These are phyloP conservation scores for Rosellinia necatrix DNA, from an alignment of 2,329 filamentous ascomycete species.

Conservation along the genomic window DNA sequence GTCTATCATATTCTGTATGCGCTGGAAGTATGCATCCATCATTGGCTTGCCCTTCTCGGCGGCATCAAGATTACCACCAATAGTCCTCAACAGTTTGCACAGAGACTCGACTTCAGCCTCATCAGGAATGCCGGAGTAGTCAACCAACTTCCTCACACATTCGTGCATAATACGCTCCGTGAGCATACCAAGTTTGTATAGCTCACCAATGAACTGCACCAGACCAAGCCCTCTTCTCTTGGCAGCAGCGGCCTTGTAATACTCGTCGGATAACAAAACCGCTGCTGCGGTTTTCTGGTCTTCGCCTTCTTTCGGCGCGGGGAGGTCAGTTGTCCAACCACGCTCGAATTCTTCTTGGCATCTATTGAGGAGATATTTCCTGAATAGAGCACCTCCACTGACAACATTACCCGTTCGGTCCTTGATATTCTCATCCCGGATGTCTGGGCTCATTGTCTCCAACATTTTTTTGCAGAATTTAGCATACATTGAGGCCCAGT, in stretches of 20 bases:
- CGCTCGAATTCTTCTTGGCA: conserved; percentile 99
- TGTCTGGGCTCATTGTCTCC: conserved; percentile 90
- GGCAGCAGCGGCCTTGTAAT: conserved; percentile 89
- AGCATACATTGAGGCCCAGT: conserved; percentile 99
- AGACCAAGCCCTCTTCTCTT: conserved; percentile 97
- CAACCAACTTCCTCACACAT: conserved; percentile 95
- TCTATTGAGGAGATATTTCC: conserved; percentile 97
- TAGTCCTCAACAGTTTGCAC: conserved; percentile 88
- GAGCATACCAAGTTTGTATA: conserved; percentile 98
- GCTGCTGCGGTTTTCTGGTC: conserved; percentile 69
- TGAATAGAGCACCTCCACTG: conserved; percentile 90
- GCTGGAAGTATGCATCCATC: conserved; percentile 92
- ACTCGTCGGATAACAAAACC: conserved; percentile 90
- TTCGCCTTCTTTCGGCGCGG: conserved; percentile 66
- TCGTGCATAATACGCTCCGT: conserved; percentile 99
- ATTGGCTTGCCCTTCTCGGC: conserved; percentile 82
- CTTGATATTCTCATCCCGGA: conserved; percentile 91
- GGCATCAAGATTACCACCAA: conserved; percentile 83
- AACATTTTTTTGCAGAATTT: conserved; percentile 98
- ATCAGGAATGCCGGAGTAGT: conserved; percentile 90
- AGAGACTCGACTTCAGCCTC: conserved; percentile 97
- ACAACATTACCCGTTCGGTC: conserved; percentile 90
- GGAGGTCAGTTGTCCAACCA: conserved; percentile 90
- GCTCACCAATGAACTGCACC: conserved; percentile 98
- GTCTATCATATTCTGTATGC: conserved; percentile 82